Conservation (phyloP, 306 rosid genomes). For the Prosopis cineraria region DNA sequence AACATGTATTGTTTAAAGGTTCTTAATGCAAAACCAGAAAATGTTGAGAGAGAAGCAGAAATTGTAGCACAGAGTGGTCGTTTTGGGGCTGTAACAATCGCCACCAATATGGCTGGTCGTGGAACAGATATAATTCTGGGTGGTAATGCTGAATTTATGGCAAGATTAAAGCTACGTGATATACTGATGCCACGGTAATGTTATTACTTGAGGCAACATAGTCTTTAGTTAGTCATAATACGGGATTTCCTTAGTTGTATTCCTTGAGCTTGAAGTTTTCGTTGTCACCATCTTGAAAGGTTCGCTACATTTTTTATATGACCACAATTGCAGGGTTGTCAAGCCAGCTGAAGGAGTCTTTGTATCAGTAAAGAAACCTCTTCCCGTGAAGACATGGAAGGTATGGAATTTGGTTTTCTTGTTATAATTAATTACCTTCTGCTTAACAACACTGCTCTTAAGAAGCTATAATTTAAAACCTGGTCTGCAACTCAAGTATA, state of each 20-base stretch:
- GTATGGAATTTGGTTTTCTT: conserved; percentile 43
- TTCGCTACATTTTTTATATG: conserved; percentile 31
- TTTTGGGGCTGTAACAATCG: conserved; percentile 92
- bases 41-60: conserved; percentile 99
- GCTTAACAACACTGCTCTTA: conserved; percentile 11
- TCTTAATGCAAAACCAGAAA: conserved; percentile 98
- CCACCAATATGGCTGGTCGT: conserved; percentile 99
- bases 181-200: conserved; percentile 87
- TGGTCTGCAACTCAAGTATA: conserved; percentile 34
- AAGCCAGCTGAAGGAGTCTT: conserved; percentile 74
- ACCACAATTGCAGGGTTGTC: conserved; percentile 73
- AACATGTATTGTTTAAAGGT: conserved; percentile 56
- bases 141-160: conserved; percentile 99
- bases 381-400: conserved; percentile 85
- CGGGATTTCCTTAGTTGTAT: background rate
- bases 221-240: background rate
- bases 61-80: conserved; percentile 99
- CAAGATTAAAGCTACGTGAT: conserved; percentile 94
- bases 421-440: conserved; percentile 11
- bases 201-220: conserved; percentile 10
- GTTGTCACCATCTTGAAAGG: conserved; percentile 19
- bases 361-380: conserved; percentile 89
- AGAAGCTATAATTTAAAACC: conserved; percentile 11
- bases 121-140: conserved; percentile 99
- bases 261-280: conserved; percentile 2